These are phyloP conservation scores for Russula abietina DNA, from an alignment of 768 basidiomycete genomes.

Conservation along the genomic window DNA sequence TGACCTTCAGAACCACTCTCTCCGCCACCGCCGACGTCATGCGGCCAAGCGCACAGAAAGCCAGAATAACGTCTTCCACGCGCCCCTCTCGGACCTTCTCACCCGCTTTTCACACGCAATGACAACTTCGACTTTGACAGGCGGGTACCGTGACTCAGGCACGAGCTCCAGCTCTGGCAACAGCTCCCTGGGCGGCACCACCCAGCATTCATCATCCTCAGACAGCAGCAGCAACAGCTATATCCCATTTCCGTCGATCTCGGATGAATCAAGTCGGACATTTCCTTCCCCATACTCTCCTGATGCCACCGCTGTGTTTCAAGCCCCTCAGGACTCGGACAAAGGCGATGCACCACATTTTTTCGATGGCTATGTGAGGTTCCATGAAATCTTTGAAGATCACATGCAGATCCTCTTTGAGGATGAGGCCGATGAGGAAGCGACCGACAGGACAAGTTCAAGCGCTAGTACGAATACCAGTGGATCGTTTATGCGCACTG, in stretches of 20 bases:
- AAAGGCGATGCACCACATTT: neutral
- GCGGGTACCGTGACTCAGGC: neutral
- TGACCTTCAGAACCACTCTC: neutral
- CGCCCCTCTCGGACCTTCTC: neutral
- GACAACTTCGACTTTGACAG: neutral
- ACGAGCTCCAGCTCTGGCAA: neutral
- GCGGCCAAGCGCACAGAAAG: neutral
- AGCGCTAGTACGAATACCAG: neutral
- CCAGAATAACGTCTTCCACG: neutral
- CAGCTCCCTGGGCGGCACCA: no score
- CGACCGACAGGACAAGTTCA: neutral
- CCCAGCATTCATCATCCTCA: neutral
- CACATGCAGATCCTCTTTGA: neutral
- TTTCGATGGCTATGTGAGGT: neutral
- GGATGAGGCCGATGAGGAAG: neutral
- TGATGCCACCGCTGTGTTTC: conserved; percentile 13
- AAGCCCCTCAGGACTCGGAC: neutral
- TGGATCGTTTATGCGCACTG: neutral
- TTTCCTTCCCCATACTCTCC: conserved; percentile 16
- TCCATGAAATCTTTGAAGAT: neutral
- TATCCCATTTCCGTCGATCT: conserved; percentile 2
- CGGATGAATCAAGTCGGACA: conserved; percentile 4
- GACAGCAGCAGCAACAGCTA: no score
- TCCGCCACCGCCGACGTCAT: neutral
- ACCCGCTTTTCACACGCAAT: neutral